Conservation (phyloP, 1,284 basidiomycete species). For the Rhizoctonia solani region DNA sequence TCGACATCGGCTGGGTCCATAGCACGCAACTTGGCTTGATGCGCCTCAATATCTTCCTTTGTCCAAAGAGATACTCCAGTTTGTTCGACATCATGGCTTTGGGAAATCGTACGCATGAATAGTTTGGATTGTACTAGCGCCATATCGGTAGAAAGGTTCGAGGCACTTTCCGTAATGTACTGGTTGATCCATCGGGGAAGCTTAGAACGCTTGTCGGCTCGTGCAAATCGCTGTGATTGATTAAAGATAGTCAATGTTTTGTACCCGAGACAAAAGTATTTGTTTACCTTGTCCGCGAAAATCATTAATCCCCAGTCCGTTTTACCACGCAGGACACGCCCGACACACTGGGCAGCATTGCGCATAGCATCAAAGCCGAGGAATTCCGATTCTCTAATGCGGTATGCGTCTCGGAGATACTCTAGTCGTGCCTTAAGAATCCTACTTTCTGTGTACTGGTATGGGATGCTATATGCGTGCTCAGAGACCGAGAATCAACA, state of each 20-base stretch:
- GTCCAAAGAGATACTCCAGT: constrained; percentile 96
- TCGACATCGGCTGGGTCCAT: constrained; percentile 54
- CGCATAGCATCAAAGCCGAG: constrained; percentile 99
- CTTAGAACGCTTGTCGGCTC: constrained; percentile 96
- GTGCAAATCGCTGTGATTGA: constrained; percentile 80
- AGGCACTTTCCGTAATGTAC: constrained; percentile 96
- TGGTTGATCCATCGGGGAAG: constrained; percentile 99
- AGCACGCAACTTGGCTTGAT: constrained; percentile 76
- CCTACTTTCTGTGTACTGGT: constrained; percentile 98
- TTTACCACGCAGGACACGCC: constrained; percentile 95
- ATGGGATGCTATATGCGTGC: constrained; percentile 71
- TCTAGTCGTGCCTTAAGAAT: constrained; percentile 97
- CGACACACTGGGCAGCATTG: constrained; percentile 98
- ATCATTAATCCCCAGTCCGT: constrained; percentile 99
- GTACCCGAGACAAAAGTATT: constrained; percentile 2
- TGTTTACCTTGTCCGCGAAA: constrained; percentile 93
- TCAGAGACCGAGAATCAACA: background rate
- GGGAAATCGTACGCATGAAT: constrained; percentile 97
- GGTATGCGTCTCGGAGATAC: constrained; percentile 97
- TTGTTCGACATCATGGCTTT: constrained; percentile 93
- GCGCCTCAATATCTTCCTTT: constrained; percentile 78
- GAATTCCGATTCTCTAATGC: constrained; percentile 98
- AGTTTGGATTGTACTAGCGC: constrained; percentile 93
- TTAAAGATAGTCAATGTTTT: no score
- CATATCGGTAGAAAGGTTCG: constrained; percentile 99